Percentiles rank a stretch among this genome's conserved stretches.
These are phyloP conservation scores for Hsuehochloa calcarea DNA, from an alignment of 176 grass and related monocot species.

Conservation along the genomic window DNA sequence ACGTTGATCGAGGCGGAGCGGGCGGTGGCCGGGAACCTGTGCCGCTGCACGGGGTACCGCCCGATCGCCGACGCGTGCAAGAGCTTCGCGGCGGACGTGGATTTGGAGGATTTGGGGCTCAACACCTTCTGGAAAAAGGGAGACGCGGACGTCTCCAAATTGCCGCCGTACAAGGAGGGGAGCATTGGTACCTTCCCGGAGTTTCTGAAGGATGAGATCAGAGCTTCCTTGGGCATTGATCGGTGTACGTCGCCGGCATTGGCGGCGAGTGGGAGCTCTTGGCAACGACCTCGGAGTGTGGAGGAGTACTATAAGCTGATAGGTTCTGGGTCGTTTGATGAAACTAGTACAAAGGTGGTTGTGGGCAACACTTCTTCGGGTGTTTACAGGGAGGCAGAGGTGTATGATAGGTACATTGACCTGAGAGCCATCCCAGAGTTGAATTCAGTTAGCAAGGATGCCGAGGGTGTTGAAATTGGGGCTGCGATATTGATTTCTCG, in stretches of 20 bases:
- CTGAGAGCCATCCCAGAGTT: conserved; percentile 66
- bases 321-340: conserved; percentile 24
- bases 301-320: conserved; percentile 50
- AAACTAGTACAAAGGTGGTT: conserved; percentile 58
- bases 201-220: conserved; percentile 79
- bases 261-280: not conserved
- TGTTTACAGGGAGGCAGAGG: conserved; percentile 68
- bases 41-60: conserved; percentile 93
- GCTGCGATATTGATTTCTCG: conserved; percentile 61
- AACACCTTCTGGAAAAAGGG: conserved; percentile 85
- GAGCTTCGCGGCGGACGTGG: conserved; percentile 92
- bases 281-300: conserved; percentile 59
- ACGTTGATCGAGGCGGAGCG: conserved; percentile 58
- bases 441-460: conserved; percentile 48
- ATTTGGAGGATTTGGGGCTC: conserved; percentile 87
- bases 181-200: conserved; percentile 61
- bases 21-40: conserved; percentile 76
- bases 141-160: conserved; percentile 38
- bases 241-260: not conserved
- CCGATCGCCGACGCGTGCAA: conserved; percentile 82
- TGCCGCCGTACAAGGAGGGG: conserved; percentile 54
- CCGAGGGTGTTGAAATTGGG: conserved; percentile 56
- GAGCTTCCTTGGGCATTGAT: conserved; percentile 31
- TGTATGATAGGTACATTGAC: conserved; percentile 75
- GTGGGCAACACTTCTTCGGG: conserved; percentile 83